Evolutionary conservation across 2,329 filamentous ascomycete species (phyloP).

Genomic region (Trichoderma sp.): DNA sequence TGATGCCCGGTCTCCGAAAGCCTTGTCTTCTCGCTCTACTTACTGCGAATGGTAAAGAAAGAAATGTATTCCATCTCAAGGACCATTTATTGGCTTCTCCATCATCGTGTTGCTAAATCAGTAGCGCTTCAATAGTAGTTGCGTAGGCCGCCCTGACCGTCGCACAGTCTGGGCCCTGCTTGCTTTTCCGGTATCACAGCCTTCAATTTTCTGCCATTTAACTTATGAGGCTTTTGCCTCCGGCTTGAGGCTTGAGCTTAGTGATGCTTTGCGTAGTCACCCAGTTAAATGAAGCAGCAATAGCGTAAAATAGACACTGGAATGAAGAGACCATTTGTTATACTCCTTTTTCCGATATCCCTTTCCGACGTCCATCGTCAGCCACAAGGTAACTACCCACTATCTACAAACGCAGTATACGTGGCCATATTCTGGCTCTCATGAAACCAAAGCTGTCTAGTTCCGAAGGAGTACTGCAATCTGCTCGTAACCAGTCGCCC

Average conservation of each 20-base stretch:
- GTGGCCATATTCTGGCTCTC: not conserved
- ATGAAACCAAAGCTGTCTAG: not conserved
- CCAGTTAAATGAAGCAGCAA: not conserved
- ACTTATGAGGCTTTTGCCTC: not conserved
- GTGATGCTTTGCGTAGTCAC: no score
- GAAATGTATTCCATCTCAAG: not conserved
- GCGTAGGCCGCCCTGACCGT: constrained; percentile 2
- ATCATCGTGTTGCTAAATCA: not conserved
- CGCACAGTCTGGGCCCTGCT: constrained; percentile 4
- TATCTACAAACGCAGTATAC: not conserved
- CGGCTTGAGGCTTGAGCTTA: not conserved
- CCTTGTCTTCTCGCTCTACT: not conserved
- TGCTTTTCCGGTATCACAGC: constrained; percentile 21
- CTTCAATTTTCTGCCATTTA: not conserved
- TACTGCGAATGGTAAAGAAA: not conserved
- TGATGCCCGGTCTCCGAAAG: not conserved
- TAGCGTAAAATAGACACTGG: not conserved
- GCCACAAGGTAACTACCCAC: not conserved
- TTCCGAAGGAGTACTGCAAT: not conserved
- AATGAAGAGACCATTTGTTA: not conserved
- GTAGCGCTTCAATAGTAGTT: not conserved
- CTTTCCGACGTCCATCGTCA: not conserved
- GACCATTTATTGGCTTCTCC: not conserved
- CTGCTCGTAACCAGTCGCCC: not conserved
- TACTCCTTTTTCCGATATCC: not conserved